Evolutionary conservation across 495 filamentous ascomycete genomes (phyloP), one percentile per base, ranked within the genome.

Genomic region (Chaetomium cochliodes): DNA sequence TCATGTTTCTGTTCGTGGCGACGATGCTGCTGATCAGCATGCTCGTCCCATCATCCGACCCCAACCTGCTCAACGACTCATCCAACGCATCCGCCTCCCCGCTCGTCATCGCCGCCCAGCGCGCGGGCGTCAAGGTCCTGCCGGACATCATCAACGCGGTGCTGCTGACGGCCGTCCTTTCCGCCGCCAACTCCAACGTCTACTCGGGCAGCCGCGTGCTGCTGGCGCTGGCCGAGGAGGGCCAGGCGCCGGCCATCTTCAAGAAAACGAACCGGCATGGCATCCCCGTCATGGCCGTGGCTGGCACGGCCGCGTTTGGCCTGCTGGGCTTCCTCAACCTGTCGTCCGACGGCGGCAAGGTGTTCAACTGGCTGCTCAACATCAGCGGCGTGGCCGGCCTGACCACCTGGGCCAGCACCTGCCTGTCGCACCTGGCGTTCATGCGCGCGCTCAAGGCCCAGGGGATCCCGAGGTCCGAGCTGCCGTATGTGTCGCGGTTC

Each of bases 61-160:
- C 61, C 51, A 20, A 66, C 13, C 81, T 92, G 16, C 72, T 84
- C 42, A 79, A 73, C 39, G 67, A 79, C 80, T 52, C 78, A 77
- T 68, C 76, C 73, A 67, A 79, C 72, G 67, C 83, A 66, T 85
- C 85, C 52, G 86, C 84, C 41, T 90, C 88, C 3, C 89, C 89
- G 5, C 85, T 91, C 57, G 89, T 90, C 25, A 84, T 92, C 56
- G 87, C 88, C 26, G 85, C 89, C 39, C 71, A 79, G 30, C 74
- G 83, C 13, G 89, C 88, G 5, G 87, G 87, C 65, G 85, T 91
- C 66, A 77, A 76, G 8, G 85, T 85, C 6, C 81, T 91, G 30
- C 88, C 88, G 1, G 83, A 86, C 56, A 85, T 91, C 66, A 87
- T 92, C 74, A 91, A 90, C 68, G 86, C 82, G 30, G 85, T 90